Evolutionary conservation across 306 rosid species (phyloP), one percentile per base, ranked within the genome.

Genomic region (Astragalus membranaceus): DNA sequence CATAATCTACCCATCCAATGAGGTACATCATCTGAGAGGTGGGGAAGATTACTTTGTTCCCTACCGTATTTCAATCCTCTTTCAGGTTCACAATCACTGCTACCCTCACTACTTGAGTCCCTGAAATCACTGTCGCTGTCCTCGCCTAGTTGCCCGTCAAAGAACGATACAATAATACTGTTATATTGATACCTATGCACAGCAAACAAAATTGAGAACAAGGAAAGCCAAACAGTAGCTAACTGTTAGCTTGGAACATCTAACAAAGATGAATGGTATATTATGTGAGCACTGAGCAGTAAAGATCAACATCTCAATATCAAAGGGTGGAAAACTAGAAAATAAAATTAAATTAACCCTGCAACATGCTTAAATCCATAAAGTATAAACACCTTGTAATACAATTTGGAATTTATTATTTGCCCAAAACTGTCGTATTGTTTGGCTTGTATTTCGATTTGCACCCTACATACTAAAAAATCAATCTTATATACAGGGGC

Each of bases 101-200:
- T 86, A 63, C 87, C 90, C 53, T 92, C 98, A 78, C 98, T 92
- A 72, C 96, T 85, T 52, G 96, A 88, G 79, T 90, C 98, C 80
- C 91, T 78, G 65, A 80, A 90, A 63, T 92, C 98, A 44, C 91
- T 84, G 69, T 88, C 96, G 80, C 96, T 89, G 73, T 92, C 96
- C 75, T 85, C 96, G 10, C 88, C 91, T 7, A 78, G 85, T 69
- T 79, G 91, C 89, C 96, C 90, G 63, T 55, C 57, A 54, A 37
- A 78, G 69, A 81, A 33, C 8, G 61, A 52, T 66, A 49, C 51
- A 49, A 81, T 20, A 37, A 66, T 44, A 41, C 7, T 11, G 30
- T 64, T 48, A 65, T 10, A 10, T 35, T 14, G 32, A 57, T 9
- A 16, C 23, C 12, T 3, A 13, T 3, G 57, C 68, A 62, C 30